These are phyloP conservation scores for Rhodotorula sp. DNA, from an alignment of 1,284 basidiomycete species.

Conservation along the genomic window DNA sequence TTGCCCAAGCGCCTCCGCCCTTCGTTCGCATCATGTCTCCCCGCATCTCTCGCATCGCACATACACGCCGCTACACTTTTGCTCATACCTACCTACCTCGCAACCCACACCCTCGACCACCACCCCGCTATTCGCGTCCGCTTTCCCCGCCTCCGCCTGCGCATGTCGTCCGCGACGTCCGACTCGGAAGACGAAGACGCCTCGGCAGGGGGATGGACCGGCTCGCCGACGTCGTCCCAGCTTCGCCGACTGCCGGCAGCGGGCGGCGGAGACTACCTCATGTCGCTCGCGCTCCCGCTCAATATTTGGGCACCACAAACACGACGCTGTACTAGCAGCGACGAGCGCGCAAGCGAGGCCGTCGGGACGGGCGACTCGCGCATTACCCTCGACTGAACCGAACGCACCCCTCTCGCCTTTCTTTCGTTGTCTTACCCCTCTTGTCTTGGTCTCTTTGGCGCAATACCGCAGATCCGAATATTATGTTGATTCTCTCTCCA, in stretches of 20 bases:
- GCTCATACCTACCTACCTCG: not conserved
- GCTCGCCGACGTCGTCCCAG: conserved; percentile 13
- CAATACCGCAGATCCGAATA: too few relatives aligned
- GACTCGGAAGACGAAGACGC: conserved; percentile 4
- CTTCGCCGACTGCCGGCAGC: conserved; percentile 1
- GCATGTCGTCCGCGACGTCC: conserved; percentile 14
- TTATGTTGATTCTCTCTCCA: too few relatives aligned
- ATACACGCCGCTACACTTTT: not conserved
- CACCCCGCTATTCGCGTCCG: conserved; percentile 20
- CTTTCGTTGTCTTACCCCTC: not conserved
- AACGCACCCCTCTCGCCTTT: not conserved
- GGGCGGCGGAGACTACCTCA: conserved; percentile 22
- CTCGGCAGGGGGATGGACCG: not conserved
- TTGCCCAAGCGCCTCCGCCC: not conserved
- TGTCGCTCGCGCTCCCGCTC: conserved; percentile 29
- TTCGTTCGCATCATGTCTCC: not conserved
- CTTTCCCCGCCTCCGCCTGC: conserved; percentile 24
- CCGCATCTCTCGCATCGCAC: not conserved
- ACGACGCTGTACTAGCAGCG: conserved; percentile 5
- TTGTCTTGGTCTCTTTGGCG: not conserved
- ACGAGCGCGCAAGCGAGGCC: conserved; percentile 17
- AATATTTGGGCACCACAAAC: conserved; percentile 28
- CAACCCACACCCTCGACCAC: conserved; percentile 17
- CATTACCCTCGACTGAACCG: conserved; percentile 11
- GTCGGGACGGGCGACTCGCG: conserved; percentile 12